Evolutionary conservation across 805 yeast species (phyloP), one percentile per base, ranked within the genome.

Genomic region (Ogataea neopini): DNA sequence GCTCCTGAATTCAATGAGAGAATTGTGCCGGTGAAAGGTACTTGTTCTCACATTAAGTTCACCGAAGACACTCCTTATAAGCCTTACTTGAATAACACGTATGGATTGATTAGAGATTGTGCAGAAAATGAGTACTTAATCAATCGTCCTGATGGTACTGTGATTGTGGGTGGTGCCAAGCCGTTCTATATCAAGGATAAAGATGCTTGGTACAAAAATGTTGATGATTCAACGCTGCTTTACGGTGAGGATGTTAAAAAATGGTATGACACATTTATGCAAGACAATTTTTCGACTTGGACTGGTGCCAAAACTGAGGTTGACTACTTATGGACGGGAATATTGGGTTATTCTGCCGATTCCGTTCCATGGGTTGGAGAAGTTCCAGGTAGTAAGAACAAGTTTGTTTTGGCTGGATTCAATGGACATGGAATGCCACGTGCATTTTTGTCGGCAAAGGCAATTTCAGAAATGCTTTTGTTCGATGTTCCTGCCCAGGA

Each of bases 371-470:
- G 67, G 41, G 74, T 75, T 15, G 79, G 79, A 18, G 71, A 68
- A 44, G 48, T 70, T 6, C 55, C 60, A 7, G 45, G 40, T 2
- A 54, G 58, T 30, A 52, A 58, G 33, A 59, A 63, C 49, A 58
- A 63, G 23, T 73, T 54, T 45, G 60, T 71, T 23, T 54, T 66
- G 43, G 77, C 77, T 6, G 79, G 79, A 0, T 75, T 71, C 61
- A 67, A 71, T 34, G 79, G 77, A 3, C 79, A 75, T 54, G 79
- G 79, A 29, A 73, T 75, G 77, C 76, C 78, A 17, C 62, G 77
- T 35, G 68, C 71, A 4, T 69, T 68, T 48, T 47, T 70, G 15
- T 52, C 66, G 23, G 76, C 73, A n/a, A 67, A 71, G 45, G 73
- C 72, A 1, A 48, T 73, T 30, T 74, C 72, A 2, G 56, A 59